Base-by-base conservation (phyloP, 257 asterid genomes). In the Jacaranda copaia region DNA sequence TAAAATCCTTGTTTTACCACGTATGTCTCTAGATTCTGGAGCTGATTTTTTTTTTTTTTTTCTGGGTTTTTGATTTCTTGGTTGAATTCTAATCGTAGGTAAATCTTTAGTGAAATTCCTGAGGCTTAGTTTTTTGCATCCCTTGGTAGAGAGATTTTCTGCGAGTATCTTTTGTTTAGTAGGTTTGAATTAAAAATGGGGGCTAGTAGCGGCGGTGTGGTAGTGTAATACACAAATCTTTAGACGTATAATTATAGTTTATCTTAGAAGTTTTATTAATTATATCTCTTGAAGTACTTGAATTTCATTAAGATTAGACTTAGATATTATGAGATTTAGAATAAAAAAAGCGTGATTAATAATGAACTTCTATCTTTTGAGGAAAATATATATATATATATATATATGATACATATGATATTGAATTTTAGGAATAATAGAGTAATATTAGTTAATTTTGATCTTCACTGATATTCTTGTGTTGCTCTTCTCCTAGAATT, bases 171-270 rank as follows among this genome's bases (percentile, higher is more conserved):
- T 25, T 66, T 72, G 9, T 25, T 32, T 42, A 35, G 59, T 46
- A 58, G n/a, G 68, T 77, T 49, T n/a, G 14, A 53, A 51, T 46
- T 48, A 63, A 56, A 76, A 73, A 93, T 92, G 97, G 97, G 92
- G 84, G 77, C 82, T 68, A 69, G 80, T 61, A 70, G 81, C 77
- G 69, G 81, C 77, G 72, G 75, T 66, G 46, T 59, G 40, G 18
- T 61, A 45, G 32, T 25, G 32, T 25, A 25, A 25, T 25, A 25
- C 32, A 25, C 32, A 1, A 25, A 25, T 25, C 32, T 25, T 25
- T 25, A 25, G 32, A 25, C 32, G 32, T 2, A 77, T 84, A 77
- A 85, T 68, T 94, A 92, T 25, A 92, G 85, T 25, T 25, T 25
- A 25, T 25, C 32, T 25, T 25, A 25, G 32, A 25, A 25, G 32